Evolutionary conservation across 208 protist species (phyloP).

Genomic region (Leptomonas seymouri): DNA sequence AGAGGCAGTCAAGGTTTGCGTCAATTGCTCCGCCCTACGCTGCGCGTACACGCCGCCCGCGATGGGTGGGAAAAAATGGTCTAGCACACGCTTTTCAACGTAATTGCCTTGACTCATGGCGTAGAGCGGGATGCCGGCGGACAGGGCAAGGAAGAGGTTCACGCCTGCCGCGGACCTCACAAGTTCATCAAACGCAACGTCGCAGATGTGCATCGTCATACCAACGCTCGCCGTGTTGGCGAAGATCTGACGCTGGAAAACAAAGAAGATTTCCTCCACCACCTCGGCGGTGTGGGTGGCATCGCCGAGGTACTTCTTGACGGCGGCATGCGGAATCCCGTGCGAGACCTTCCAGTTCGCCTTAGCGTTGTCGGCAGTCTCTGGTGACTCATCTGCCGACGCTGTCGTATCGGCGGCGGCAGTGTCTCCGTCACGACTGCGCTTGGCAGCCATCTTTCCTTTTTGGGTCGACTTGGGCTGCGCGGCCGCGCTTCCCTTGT

Average conservation of each 20-base stretch:
- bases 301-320: conserved; percentile 29
- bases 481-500: neutral
- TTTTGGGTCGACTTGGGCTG: conserved; percentile 2
- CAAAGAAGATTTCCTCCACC: conserved; percentile 58
- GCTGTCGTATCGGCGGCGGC: neutral
- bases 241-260: conserved; percentile 75
- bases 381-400: neutral
- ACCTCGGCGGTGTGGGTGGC: conserved; percentile 18
- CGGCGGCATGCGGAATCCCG: conserved; percentile 20
- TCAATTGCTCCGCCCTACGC: conserved; percentile 47
- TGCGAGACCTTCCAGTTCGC: conserved; percentile 25
- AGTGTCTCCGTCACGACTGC: conserved; percentile 7
- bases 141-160: conserved; percentile 64
- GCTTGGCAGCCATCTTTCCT: conserved; percentile 21
- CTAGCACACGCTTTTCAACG: conserved; percentile 88
- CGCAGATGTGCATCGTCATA: conserved; percentile 85
- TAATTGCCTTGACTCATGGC: conserved; percentile 87
- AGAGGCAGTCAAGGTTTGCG: conserved; percentile 14
- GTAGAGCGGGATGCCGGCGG: conserved; percentile 70
- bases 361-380: neutral
- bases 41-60: conserved; percentile 58
- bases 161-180: conserved; percentile 43
- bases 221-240: conserved; percentile 59
- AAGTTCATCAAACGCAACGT: conserved; percentile 82
- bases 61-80: conserved; percentile 84